phyloP scores from a whole-genome alignment of 495 filamentous ascomycete species.

The Daldinia caldariorum region DNA sequence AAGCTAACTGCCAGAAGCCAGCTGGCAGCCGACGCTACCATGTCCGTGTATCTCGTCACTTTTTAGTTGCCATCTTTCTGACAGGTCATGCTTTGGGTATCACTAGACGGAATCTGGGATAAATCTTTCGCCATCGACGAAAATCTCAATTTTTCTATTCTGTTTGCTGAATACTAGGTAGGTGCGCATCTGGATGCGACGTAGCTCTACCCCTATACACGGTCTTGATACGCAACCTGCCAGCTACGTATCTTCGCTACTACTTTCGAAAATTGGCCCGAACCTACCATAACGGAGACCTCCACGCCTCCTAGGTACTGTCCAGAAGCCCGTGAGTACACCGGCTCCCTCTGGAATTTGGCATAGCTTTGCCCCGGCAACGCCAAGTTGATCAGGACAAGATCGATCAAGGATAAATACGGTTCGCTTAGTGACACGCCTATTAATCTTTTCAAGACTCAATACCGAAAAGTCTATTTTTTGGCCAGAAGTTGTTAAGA shows the following conservation, averaged over 20 bases:
- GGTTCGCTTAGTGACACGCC: background rate
- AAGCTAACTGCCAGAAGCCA: background rate
- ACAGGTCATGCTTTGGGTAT: background rate
- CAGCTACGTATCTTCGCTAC: background rate
- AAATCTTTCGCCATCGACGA: too few relatives aligned
- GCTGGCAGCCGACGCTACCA: background rate
- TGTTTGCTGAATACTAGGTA: background rate
- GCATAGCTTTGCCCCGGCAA: background rate
- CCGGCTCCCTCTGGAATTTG: background rate
- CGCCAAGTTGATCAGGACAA: background rate
- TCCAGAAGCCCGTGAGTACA: background rate
- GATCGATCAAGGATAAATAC: background rate
- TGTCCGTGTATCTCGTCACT: background rate
- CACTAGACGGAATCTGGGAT: background rate
- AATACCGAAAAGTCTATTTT: background rate
- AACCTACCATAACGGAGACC: background rate
- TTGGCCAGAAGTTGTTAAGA: background rate
- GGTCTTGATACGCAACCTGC: background rate
- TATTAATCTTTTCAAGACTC: slow-evolving; percentile 1
- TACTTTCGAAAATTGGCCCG: slow-evolving; percentile 3
- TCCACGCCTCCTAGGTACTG: background rate
- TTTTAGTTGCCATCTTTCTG: background rate
- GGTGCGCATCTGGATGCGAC: too few relatives aligned
- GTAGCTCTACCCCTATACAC: background rate
- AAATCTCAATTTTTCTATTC: background rate